Percentiles rank a stretch among this genome's conserved stretches.
Conservation (phyloP, 805 yeast species). For the Saccharomyces jurei region DNA sequence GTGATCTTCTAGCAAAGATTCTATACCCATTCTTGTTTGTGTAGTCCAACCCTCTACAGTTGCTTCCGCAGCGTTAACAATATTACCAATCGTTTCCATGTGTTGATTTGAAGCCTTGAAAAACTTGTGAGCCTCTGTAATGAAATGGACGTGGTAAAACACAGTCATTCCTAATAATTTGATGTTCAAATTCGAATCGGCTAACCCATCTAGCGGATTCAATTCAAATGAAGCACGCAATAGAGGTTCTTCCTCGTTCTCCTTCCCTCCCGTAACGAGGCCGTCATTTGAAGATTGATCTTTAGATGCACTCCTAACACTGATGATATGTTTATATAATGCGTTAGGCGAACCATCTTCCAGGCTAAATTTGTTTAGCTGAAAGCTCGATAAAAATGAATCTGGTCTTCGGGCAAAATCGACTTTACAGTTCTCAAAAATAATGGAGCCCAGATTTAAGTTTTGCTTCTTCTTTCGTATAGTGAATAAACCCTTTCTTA, state of each 20-base stretch:
- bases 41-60: conserved; percentile 85
- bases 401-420: conserved; percentile 71
- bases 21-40: conserved; percentile 86
- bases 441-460: conserved; percentile 59
- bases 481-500: conserved; percentile 71
- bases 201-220: conserved; percentile 75
- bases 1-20: conserved; percentile 90
- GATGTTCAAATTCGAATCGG: conserved; percentile 70
- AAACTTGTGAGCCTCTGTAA: conserved; percentile 66
- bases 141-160: conserved; percentile 76
- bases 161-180: conserved; percentile 82
- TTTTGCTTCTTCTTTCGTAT: conserved; percentile 34
- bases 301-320: conserved; percentile 59
- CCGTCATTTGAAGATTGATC: background rate
- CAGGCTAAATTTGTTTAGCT: conserved; percentile 71
- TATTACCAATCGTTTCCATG: conserved; percentile 79
- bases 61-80: conserved; percentile 90
- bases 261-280: conserved; percentile 18
- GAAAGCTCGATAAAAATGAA: conserved; percentile 63
- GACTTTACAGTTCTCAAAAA: conserved; percentile 74
- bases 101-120: conserved; percentile 84
- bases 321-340: conserved; percentile 78
- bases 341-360: conserved; percentile 80
- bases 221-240: conserved; percentile 76
- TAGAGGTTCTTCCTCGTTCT: conserved; percentile 43